Evolutionary conservation across 306 rosid genomes (phyloP), one percentile per base, ranked within the genome.

Genomic region (Vigna unguiculata): DNA sequence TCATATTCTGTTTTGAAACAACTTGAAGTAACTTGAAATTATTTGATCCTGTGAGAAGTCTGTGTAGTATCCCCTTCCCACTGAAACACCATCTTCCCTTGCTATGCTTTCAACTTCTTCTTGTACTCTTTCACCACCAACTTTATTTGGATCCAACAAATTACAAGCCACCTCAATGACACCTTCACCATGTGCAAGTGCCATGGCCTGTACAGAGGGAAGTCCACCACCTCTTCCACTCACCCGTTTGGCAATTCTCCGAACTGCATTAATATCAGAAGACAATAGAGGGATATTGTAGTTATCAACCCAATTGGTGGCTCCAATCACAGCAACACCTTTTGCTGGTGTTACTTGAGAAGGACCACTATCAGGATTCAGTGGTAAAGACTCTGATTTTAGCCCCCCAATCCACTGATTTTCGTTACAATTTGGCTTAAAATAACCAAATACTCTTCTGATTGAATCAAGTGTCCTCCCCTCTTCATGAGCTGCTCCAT

Each of bases 131-230:
- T 77, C 82, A 65, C 82, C 84, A 11, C 69, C 63, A 71, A 88
- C 88, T 72, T 87, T 72, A 61, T 62, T 81, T 46, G 97, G 93
- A 74, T 94, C 89, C 82, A 84, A 84, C 73, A 84, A 76, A 71
- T 84, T 84, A 48, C 82, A 84, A 2, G 87, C 87, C 6, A 75
- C 79, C 60, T 80, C 87, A 40, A 67, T 72, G 74, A 84, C 54
- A 66, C 77, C 82, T 72, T 76, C 77, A 41, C 80, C 87, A 45
- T 80, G 82, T 30, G 82, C 71, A 43, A 76, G 87, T 7, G 98
- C 97, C 95, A 92, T 92, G 47, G 98, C 96, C 83, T 95, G 98
- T 45, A 90, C 96, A 5, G 91, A 85, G 47, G 91, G 79, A 70
- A 95, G 82, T 68, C 82, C 87, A 49, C 87, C 84, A 17, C 76